A percentile compares a stretch with the other conserved stretches of the same genome.
Evolutionary conservation across 768 basidiomycete species (phyloP).

Genomic region (Daedalea quercina): DNA sequence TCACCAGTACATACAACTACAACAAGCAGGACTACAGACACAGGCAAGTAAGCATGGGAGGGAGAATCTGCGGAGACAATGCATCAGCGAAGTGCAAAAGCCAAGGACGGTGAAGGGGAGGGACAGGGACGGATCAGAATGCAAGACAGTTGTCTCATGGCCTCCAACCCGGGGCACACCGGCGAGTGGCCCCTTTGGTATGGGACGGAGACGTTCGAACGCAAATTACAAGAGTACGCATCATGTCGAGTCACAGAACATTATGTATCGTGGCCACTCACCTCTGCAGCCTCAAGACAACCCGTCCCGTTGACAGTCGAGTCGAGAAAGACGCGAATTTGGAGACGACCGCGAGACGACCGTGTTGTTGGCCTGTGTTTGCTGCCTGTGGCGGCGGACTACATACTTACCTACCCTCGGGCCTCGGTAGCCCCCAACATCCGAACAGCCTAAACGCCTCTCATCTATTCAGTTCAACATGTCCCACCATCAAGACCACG

Average conservation of each 20-base stretch:
- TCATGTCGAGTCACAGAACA: constrained; percentile 29
- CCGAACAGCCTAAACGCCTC: too few relatives aligned
- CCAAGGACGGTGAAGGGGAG: not conserved
- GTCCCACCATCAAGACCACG: constrained; percentile 47
- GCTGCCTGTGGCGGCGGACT: not conserved
- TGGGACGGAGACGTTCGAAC: constrained; percentile 63
- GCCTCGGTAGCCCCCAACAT: too few relatives aligned
- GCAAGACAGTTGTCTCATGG: constrained; percentile 56
- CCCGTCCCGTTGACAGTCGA: too few relatives aligned
- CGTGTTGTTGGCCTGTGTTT: not conserved
- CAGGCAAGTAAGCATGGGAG: not conserved
- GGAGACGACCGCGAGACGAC: not conserved
- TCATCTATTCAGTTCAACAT: too few relatives aligned
- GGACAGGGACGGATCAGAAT: constrained; percentile 34
- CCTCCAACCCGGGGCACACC: constrained; percentile 59
- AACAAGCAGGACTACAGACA: not conserved
- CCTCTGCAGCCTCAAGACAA: too few relatives aligned
- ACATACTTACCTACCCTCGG: too few relatives aligned
- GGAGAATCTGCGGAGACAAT: too few relatives aligned
- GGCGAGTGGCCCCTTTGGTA: constrained; percentile 73
- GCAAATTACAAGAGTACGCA: constrained; percentile 79
- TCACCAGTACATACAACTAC: not conserved
- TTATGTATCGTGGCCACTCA: constrained; percentile 21
- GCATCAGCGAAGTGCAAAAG: not conserved
- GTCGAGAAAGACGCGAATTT: not conserved